Evolutionary conservation across 2,329 filamentous ascomycete genomes (phyloP).

Genomic region (Orbilia blumenaviensis): DNA sequence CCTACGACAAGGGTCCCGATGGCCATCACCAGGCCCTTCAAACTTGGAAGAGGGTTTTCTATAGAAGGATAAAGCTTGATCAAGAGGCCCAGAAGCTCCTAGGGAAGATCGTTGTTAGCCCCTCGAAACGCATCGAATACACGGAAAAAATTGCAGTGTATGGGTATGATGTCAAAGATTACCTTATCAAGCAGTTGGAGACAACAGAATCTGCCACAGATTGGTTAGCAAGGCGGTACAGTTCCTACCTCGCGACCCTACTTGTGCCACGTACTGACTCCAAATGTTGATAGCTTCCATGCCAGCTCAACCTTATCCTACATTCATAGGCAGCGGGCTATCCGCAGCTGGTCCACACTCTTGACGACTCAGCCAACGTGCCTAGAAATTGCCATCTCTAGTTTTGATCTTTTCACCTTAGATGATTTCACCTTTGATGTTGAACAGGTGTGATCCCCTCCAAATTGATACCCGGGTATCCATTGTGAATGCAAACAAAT

Average conservation of each 20-base stretch:
- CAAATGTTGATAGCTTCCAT: conserved; percentile 70
- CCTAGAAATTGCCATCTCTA: conserved; percentile 78
- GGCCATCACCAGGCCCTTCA: conserved; percentile 72
- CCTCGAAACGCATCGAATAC: conserved; percentile 74
- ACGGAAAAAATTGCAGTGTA: conserved; percentile 75
- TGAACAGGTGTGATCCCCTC: conserved; percentile 64
- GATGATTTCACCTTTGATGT: conserved; percentile 77
- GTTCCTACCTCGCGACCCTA: background rate
- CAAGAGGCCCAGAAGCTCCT: conserved; percentile 67
- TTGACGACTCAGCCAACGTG: conserved; percentile 65
- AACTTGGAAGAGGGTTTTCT: conserved; percentile 76
- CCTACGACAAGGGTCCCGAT: conserved; percentile 58
- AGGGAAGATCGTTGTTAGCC: conserved; percentile 74
- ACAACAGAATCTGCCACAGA: conserved; percentile 72
- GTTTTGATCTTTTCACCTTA: conserved; percentile 89
- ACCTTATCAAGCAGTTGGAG: conserved; percentile 73
- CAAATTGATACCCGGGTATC: background rate
- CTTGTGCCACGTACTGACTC: no score
- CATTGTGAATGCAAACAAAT: background rate
- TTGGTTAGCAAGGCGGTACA: conserved; percentile 75
- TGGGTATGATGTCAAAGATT: conserved; percentile 90
- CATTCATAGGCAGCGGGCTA: conserved; percentile 80
- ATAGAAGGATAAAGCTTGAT: conserved; percentile 68
- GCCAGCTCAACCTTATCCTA: conserved; percentile 77
- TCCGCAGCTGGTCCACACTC: conserved; percentile 77